These are phyloP conservation scores for Glycine latifolia DNA, from an alignment of 306 rosid species.

Conservation along the genomic window DNA sequence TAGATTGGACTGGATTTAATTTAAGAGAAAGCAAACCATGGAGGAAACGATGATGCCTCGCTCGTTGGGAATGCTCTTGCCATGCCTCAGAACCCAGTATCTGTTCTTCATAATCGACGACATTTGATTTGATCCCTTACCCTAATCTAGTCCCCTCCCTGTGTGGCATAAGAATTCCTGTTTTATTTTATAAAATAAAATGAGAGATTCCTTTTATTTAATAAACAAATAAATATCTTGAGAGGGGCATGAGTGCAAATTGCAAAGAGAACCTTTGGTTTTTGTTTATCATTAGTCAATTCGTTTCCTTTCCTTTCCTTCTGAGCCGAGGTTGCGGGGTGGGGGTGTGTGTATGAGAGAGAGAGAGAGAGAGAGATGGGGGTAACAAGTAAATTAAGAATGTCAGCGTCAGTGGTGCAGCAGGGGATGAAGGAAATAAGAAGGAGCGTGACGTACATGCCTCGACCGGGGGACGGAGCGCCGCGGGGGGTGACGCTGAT, in stretches of 20 bases:
- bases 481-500: conserved; percentile 47
- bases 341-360: no score
- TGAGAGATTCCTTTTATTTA: no score
- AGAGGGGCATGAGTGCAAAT: conserved; percentile 32
- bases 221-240: no score
- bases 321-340: no score
- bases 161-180: no score
- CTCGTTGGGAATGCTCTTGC: conserved; percentile 92
- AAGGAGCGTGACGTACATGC: conserved; percentile 67
- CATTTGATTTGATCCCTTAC: not conserved
- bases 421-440: conserved; percentile 37
- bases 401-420: not conserved
- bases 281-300: not conserved
- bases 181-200: no score
- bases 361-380: not conserved
- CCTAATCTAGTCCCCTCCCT: not conserved
- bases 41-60: conserved; percentile 85
- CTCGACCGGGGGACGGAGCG: conserved; percentile 56
- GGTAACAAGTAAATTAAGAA: not conserved
- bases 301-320: no score
- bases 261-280: not conserved
- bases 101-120: conserved; percentile 48
- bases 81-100: conserved; percentile 89
- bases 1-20: no score
- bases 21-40: conserved; percentile 48